Evolutionary conservation across 179 eudicot genomes (phyloP).

Genomic region (Silene noctiflora): DNA sequence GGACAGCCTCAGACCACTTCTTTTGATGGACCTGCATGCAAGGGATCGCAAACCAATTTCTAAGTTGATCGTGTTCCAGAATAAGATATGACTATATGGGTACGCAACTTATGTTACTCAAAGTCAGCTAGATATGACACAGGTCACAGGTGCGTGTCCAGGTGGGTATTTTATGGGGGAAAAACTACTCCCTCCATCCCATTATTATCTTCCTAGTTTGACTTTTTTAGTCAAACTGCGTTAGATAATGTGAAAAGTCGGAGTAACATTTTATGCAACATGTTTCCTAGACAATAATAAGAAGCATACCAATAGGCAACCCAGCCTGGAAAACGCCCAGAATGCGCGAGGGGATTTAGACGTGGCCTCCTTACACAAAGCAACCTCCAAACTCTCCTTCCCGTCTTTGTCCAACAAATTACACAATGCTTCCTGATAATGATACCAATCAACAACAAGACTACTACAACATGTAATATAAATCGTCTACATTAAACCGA

Average conservation of each 20-base stretch:
- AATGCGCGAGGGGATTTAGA: conserved; percentile 87
- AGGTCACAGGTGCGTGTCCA: neutral
- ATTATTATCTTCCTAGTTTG: too few species aligned
- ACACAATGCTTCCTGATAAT: conserved; percentile 70
- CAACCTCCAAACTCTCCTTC: conserved; percentile 73
- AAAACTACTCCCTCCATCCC: too few species aligned
- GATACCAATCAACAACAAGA: conserved; percentile 6
- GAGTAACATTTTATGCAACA: neutral
- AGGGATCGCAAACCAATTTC: neutral
- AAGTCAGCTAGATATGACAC: neutral
- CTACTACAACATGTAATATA: neutral
- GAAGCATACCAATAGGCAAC: conserved; percentile 69
- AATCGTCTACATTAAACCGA: neutral
- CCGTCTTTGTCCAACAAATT: conserved; percentile 73
- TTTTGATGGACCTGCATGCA: conserved; percentile 59
- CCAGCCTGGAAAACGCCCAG: conserved; percentile 88
- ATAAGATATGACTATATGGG: neutral
- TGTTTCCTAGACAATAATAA: neutral
- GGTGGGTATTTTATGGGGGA: neutral
- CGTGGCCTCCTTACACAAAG: conserved; percentile 78
- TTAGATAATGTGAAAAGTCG: neutral
- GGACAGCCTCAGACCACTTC: conserved; percentile 90
- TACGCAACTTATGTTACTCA: neutral
- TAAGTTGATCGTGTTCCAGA: neutral
- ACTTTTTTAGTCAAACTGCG: too few species aligned